Evolutionary conservation across 495 filamentous ascomycete species (phyloP).

Genomic region (Neurospora sp.): DNA sequence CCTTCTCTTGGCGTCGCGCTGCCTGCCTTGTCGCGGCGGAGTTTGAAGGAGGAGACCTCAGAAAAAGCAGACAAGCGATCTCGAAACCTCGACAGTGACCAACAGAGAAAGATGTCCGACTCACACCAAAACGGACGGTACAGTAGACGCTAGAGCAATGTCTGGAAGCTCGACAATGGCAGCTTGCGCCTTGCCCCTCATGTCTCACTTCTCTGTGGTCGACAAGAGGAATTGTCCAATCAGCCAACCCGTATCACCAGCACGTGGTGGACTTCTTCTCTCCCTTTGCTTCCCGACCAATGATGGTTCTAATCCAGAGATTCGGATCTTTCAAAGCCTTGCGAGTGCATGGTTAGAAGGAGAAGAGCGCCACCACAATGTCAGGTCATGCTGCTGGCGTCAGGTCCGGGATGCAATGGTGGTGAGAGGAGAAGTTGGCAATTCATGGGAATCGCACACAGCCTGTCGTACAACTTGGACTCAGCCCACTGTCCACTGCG

Average conservation of each 20-base stretch:
- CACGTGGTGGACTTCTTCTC: background rate
- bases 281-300: background rate
- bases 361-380: background rate
- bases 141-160: background rate
- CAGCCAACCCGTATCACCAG: background rate
- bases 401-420: background rate
- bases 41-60: background rate
- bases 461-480: background rate
- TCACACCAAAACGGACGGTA: background rate
- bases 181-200: background rate
- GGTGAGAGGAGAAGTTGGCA: background rate
- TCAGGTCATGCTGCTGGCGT: background rate
- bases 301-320: background rate
- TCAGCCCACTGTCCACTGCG: background rate
- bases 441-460: background rate
- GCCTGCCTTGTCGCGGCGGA: background rate
- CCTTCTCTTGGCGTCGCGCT: background rate
- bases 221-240: background rate
- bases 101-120: background rate
- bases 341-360: background rate
- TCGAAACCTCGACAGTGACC: background rate
- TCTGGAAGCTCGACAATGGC: background rate
- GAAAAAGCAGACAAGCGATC: background rate
- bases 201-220: background rate
- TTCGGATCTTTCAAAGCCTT: background rate